Evolutionary conservation across 73 alveolate genomes (phyloP).

Genomic region (Diophrys appendiculata): DNA sequence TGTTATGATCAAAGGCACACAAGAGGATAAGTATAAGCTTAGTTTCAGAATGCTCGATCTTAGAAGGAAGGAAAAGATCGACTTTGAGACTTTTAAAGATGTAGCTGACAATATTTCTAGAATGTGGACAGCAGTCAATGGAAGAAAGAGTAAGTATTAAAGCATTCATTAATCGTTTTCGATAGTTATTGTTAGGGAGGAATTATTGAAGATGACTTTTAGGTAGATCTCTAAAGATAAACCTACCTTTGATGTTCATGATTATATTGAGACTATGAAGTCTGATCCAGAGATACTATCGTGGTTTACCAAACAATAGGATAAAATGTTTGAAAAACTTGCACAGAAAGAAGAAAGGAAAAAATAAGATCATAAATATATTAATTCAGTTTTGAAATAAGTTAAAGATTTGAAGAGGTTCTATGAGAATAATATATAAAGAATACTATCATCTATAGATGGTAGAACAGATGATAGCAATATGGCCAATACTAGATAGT

Average conservation of each 20-base stretch:
- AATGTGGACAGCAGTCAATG: constrained; percentile 71
- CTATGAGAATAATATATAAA: too few relatives aligned
- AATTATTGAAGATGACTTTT: constrained; percentile 39
- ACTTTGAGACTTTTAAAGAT: constrained; percentile 43
- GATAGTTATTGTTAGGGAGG: constrained; percentile 47
- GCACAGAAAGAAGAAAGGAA: constrained; percentile 6
- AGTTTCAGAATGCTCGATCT: constrained; percentile 56
- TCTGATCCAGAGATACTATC: constrained; percentile 57
- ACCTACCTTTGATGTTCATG: constrained; percentile 37
- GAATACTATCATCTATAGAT: too few relatives aligned
- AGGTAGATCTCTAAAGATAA: constrained; percentile 23
- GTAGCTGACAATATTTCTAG: constrained; percentile 35
- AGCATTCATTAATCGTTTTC: not conserved
- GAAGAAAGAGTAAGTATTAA: constrained; percentile 43
- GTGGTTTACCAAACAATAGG: constrained; percentile 68
- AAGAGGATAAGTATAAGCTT: constrained; percentile 64
- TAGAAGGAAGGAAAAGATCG: constrained; percentile 21
- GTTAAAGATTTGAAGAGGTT: not conserved
- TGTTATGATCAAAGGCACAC: constrained; percentile 65
- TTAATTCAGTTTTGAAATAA: not conserved
- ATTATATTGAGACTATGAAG: constrained; percentile 44
- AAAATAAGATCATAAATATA: not conserved
- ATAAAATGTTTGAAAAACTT: constrained; percentile 53
- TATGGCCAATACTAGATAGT: too few relatives aligned
- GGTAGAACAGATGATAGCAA: not conserved